phyloP scores from a whole-genome alignment of 176 grass and related monocot species.

The Raddia guianensis region DNA sequence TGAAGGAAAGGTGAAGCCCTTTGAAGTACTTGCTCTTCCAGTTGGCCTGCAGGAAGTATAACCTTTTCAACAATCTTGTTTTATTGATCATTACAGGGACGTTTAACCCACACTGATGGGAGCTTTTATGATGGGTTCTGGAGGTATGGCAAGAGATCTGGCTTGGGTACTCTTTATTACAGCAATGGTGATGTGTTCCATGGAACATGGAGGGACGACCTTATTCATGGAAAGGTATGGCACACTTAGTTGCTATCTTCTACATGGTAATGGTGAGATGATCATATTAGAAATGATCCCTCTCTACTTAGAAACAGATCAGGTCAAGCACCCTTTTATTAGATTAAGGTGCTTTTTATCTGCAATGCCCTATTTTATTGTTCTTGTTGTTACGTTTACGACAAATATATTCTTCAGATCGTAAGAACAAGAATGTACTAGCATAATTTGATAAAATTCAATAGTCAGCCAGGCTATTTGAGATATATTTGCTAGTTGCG shows the following conservation, averaged over 20 bases:
- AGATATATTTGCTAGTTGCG: background rate
- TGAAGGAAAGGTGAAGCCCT: slow-evolving; percentile 84
- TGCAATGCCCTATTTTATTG: slow-evolving; percentile 1
- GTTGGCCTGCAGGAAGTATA: background rate
- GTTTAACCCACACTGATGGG: slow-evolving; percentile 67
- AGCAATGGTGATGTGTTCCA: slow-evolving; percentile 95
- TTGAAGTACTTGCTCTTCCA: slow-evolving; percentile 12
- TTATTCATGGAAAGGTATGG: slow-evolving; percentile 96
- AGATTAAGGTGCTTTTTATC: background rate
- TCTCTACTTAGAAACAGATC: background rate
- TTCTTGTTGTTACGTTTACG: background rate
- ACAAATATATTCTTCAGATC: background rate
- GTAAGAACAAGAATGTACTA: background rate
- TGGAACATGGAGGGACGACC: slow-evolving; percentile 92
- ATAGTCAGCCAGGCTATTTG: background rate
- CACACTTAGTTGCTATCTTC: slow-evolving; percentile 1
- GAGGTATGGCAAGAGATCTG: slow-evolving; percentile 92
- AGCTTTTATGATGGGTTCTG: slow-evolving; percentile 95
- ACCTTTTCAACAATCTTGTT: slow-evolving; percentile 1
- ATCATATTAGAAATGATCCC: background rate
- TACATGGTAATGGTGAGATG: slow-evolving; percentile 17
- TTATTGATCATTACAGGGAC: slow-evolving; percentile 55
- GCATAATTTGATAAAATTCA: background rate
- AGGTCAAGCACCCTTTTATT: background rate
- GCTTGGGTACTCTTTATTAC: slow-evolving; percentile 83